Evolutionary conservation across 352 stramenopile genomes (phyloP).

Genomic region (Phytophthora pisi): DNA sequence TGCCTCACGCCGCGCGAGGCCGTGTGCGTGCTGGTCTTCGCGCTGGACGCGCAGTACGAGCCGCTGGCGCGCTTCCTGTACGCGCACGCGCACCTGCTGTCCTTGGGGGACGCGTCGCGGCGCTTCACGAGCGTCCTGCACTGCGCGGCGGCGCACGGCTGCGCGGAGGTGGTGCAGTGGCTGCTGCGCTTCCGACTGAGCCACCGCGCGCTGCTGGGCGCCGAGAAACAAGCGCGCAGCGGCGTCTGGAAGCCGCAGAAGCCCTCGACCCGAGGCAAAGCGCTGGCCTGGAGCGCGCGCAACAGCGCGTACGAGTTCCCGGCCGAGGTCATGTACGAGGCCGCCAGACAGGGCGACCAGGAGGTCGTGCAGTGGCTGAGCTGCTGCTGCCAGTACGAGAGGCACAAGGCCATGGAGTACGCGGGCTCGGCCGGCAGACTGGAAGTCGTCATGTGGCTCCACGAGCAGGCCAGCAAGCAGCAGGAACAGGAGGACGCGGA

Average conservation of each 20-base stretch:
- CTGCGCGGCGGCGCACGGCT: conserved; percentile 40
- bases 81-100: conserved; percentile 32
- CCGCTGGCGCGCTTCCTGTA: conserved; percentile 38
- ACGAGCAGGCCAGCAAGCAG: conserved; percentile 15
- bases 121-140: conserved; percentile 42
- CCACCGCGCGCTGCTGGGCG: conserved; percentile 14
- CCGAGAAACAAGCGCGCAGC: conserved; percentile 8
- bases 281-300: conserved; percentile 39
- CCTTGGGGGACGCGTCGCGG: conserved; percentile 31
- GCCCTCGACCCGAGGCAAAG: conserved; percentile 8
- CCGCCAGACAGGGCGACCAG: conserved; percentile 38
- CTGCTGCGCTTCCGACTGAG: conserved; percentile 40
- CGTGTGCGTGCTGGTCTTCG: conserved; percentile 40
- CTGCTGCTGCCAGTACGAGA: conserved; percentile 39
- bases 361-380: conserved; percentile 52
- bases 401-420: conserved; percentile 51
- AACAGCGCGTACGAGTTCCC: conserved; percentile 43
- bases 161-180: conserved; percentile 35
- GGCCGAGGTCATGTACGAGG: conserved; percentile 48
- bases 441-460: conserved; percentile 47
- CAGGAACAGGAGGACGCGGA: neutral
- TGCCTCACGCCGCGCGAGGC: conserved; percentile 36
- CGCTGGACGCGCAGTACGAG: conserved; percentile 35
- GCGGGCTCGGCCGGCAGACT: conserved; percentile 35
- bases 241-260: neutral